Base-by-base conservation (phyloP, 306 rosid species). In the Quercus suber region DNA sequence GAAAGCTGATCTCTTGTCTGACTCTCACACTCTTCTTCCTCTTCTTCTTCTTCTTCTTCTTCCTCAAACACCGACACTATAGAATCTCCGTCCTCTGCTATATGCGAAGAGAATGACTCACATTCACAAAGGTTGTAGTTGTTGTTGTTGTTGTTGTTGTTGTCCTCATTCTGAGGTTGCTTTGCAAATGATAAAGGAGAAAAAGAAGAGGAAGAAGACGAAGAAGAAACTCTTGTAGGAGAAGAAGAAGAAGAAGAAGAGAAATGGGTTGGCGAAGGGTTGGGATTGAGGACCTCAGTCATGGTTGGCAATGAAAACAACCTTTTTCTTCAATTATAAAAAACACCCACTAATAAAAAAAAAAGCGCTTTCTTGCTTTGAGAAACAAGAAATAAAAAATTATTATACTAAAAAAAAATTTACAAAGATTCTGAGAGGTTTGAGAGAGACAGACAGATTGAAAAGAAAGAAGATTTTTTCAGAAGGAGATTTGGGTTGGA, bases 261-360 rank as follows among this genome's bases (percentile, higher is more conserved):
- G 77, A 89, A 87, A 84, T 85, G 89, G 73, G 88, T 79, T 53
- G 92, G 80, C 52, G 89, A 86, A 76, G 71, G 93, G 72, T 68
- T 68, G 72, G 51, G 72, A 18, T 68, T 35, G 74, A 94, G 91
- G 83, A 92, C 88, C 82, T 89, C 88, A 43, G 92, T 94, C 97
- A 92, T 94, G 87, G 92, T 85, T 87, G 92, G 90, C 90, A 86
- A 84, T 79, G 92, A 78, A 82, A 87, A 81, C 58, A 84, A 81
- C 73, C 82, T 73, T 82, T 49, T 83, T 56, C 86, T 84, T 81
- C 80, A 78, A 83, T 77, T 74, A 82, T 67, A 82, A 87, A 76
- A 49, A 49, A 49, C 14, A 12, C 53, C 15, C 53, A 11, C 14
- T 10, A 49, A 49, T 49, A 31, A 31, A 31, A 84, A 82, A 30